Conservation (phyloP, 345 rosid species). For the Anacardium occidentale region DNA sequence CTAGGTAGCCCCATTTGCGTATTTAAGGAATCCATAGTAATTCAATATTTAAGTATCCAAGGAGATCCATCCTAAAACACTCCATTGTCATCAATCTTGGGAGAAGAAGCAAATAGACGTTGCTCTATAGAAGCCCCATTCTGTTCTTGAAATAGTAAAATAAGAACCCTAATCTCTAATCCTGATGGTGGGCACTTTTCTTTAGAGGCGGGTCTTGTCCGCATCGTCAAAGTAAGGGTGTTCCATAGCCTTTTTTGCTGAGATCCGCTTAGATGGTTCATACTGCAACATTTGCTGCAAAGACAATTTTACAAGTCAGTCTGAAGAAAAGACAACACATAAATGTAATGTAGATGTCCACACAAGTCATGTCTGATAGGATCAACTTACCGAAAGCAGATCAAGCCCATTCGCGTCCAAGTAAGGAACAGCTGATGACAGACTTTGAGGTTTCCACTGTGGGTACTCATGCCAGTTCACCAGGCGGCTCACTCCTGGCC, state of each 20-base stretch:
- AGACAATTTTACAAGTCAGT: neutral
- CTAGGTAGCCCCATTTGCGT: no score
- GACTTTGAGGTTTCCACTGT: conserved; percentile 73
- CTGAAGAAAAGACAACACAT: neutral
- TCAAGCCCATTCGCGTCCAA: conserved; percentile 71
- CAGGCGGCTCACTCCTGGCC: conserved; percentile 91
- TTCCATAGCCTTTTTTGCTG: conserved; percentile 92
- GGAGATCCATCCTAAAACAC: neutral
- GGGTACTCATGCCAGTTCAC: conserved; percentile 99
- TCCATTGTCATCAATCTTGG: conserved; percentile 43
- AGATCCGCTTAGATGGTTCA: conserved; percentile 79
- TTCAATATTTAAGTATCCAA: no score
- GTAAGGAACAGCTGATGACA: conserved; percentile 62
- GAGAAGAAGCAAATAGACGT: conserved; percentile 43
- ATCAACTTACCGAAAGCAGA: conserved; percentile 61
- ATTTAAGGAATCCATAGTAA: neutral
- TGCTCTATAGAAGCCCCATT: no score
- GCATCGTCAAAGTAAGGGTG: conserved; percentile 88
- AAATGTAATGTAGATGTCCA: no score
- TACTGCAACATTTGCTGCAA: no score
- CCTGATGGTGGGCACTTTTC: neutral
- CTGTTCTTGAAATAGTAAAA: conserved; percentile 14
- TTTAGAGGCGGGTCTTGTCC: conserved; percentile 55
- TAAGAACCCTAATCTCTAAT: neutral
- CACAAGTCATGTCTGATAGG: no score